These are phyloP conservation scores for Calocybe gangraenosa DNA, from an alignment of 768 basidiomycete species.

Conservation along the genomic window DNA sequence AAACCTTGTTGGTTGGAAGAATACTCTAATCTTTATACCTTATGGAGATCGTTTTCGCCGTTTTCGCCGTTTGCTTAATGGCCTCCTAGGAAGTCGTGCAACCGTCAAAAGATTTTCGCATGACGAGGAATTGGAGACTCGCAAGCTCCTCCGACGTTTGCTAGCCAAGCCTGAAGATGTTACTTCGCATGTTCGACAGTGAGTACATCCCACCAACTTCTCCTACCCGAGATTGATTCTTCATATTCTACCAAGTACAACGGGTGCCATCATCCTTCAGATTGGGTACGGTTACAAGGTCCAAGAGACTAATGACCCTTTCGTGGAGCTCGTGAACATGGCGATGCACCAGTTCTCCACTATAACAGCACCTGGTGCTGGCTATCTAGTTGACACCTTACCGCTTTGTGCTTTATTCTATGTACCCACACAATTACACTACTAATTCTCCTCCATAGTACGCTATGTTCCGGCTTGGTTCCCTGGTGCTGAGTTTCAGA, in stretches of 20 bases:
- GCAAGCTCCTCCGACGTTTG: conserved; percentile 42
- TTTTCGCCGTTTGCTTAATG: conserved; percentile 49
- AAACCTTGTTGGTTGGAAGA: too few relatives aligned
- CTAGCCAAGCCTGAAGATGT: conserved; percentile 45
- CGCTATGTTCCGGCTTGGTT: conserved; percentile 59
- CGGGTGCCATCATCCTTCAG: conserved; percentile 48
- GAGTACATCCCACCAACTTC: conserved; percentile 19
- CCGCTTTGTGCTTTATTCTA: conserved; percentile 35
- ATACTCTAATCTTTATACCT: conserved; percentile 50
- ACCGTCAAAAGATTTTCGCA: conserved; percentile 39
- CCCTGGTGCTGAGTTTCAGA: conserved; percentile 58
- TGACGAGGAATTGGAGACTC: conserved; percentile 42
- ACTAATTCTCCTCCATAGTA: conserved; percentile 39
- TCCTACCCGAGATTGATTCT: conserved; percentile 2
- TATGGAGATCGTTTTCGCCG: conserved; percentile 54
- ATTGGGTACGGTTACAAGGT: conserved; percentile 54
- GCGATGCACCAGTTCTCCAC: conserved; percentile 54
- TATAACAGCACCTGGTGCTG: conserved; percentile 48
- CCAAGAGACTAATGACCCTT: conserved; percentile 45
- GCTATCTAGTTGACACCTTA: conserved; percentile 47
- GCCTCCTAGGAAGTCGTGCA: conserved; percentile 40
- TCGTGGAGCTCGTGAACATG: conserved; percentile 47
- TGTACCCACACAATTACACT: background rate
- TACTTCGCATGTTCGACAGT: conserved; percentile 44
- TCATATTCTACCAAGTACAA: conserved; percentile 30